Conservation (phyloP, 352 stramenopile species). For the Phytophthora ohioensis region DNA sequence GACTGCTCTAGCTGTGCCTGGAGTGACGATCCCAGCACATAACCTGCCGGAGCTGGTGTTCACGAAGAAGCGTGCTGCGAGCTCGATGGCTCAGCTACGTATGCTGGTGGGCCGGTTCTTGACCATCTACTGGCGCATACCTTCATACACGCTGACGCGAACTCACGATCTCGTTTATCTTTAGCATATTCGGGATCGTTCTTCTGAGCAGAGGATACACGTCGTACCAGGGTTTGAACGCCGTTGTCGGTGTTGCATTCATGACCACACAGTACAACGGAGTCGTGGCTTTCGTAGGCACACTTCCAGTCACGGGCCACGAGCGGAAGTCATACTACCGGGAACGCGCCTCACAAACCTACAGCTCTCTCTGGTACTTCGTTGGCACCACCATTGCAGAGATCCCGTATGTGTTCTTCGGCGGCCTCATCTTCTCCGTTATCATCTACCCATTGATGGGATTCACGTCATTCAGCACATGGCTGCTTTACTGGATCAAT, state of each 20-base stretch:
- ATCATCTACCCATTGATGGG: slow-evolving; percentile 39
- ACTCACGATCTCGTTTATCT: slow-evolving; percentile 5
- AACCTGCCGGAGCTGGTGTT: slow-evolving; percentile 24
- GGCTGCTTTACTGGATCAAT: slow-evolving; percentile 36
- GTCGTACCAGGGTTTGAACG: slow-evolving; percentile 38
- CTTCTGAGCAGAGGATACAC: slow-evolving; percentile 29
- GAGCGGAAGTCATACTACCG: slow-evolving; percentile 83
- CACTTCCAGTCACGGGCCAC: slow-evolving; percentile 67
- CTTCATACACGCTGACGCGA: slow-evolving; percentile 23
- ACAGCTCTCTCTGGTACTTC: slow-evolving; percentile 68
- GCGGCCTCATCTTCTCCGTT: slow-evolving; percentile 22
- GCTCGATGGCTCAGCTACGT: slow-evolving; percentile 28
- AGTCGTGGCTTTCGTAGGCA: slow-evolving; percentile 64
- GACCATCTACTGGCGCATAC: slow-evolving; percentile 24
- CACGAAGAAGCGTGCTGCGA: slow-evolving; percentile 38
- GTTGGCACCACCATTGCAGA: slow-evolving; percentile 77
- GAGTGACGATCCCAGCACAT: slow-evolving; percentile 13
- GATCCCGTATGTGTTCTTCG: slow-evolving; percentile 31
- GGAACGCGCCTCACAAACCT: slow-evolving; percentile 77
- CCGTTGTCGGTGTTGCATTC: slow-evolving; percentile 71
- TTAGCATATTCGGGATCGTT: slow-evolving; percentile 41
- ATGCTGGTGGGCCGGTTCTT: slow-evolving; percentile 34
- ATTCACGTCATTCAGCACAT: slow-evolving; percentile 29
- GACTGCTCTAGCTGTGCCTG: slow-evolving; percentile 3
- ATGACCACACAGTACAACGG: slow-evolving; percentile 74